Base-by-base conservation (phyloP, 306 rosid species). In the Vicia faba region DNA sequence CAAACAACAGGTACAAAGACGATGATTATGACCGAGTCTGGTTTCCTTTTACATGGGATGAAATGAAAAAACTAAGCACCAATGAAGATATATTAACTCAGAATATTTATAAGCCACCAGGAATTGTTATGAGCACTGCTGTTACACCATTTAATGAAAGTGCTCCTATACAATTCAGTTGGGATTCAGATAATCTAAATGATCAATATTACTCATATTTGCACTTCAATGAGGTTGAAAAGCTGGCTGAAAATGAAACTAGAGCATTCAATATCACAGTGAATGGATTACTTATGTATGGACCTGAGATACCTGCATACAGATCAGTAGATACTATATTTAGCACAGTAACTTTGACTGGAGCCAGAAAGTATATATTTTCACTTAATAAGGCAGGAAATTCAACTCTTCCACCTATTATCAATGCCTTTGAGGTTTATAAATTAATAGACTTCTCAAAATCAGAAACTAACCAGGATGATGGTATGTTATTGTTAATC, bases 401-500 rank as follows among this genome's bases (percentile, higher is more conserved):
- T 40, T 81, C 86, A 12, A 84, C 84, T 5, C 84, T 63, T 61
- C 85, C 85, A 19, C 86, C 86, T 4, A 61, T 72, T 43, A 3
- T 79, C 51, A 84, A 78, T 16, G 88, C 80, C n/a, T 0, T 78
- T 63, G 88, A 84, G 84, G 0, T 56, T 48, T 78, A 72, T 48
- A 11, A 7, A 0, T 66, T 61, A 0, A 54, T 11, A 40, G 49
- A 76, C 63, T 38, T 79, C 68, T 28, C 50, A 23, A 76, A 72
- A 76, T 7, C 69, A 19, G 61, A 73, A 61, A 75, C 88, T 7
- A 11, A 64, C 13, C 76, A 69, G 25, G 61, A 41, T 45, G 78
- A 84, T 63, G 84, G 85, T 84, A 49, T 15, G 11, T 39, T 39
- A 2, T 2, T 39, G 25, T 39, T 39, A 8, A 8, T 39, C 13